Percentiles rank a stretch among this genome's conserved stretches.
Evolutionary conservation across 345 rosid species (phyloP).

Genomic region (Camelina hispida): DNA sequence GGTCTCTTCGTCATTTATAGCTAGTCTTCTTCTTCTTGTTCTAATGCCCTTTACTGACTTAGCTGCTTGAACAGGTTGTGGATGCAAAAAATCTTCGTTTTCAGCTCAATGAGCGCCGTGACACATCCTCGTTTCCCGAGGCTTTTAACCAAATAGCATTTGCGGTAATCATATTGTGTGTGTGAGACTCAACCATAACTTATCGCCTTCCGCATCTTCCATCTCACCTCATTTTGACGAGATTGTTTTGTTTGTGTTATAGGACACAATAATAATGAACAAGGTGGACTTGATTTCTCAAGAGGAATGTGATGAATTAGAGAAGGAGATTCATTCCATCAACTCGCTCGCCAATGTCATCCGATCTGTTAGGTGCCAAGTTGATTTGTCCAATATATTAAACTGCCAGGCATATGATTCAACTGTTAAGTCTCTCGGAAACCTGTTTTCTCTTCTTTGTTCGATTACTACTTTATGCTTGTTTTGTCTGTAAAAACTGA

Average conservation of each 20-base stretch:
- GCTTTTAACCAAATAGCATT: conserved; percentile 89
- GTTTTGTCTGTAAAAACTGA: conserved; percentile 32
- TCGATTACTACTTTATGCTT: neutral
- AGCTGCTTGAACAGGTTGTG: conserved; percentile 68
- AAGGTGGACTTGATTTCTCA: conserved; percentile 85
- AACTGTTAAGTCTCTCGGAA: conserved; percentile 59
- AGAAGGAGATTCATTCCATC: conserved; percentile 74
- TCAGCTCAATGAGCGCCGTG: conserved; percentile 63
- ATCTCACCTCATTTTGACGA: conserved; percentile 6
- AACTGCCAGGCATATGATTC: conserved; percentile 84
- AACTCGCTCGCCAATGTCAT: conserved; percentile 83
- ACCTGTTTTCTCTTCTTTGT: conserved; percentile 4
- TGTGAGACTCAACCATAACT: neutral
- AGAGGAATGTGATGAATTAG: conserved; percentile 65
- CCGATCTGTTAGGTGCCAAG: conserved; percentile 74
- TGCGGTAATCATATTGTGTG: conserved; percentile 60
- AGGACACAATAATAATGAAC: conserved; percentile 93
- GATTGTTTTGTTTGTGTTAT: conserved; percentile 38
- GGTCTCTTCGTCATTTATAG: neutral
- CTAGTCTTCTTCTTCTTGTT: too few species aligned
- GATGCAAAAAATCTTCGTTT: conserved; percentile 91
- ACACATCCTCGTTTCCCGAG: conserved; percentile 83
- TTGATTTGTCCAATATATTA: conserved; percentile 75
- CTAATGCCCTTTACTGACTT: conserved; percentile 1
- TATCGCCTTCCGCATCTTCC: neutral